Evolutionary conservation across 176 grass and related monocot species (phyloP).

Genomic region (Aegilops tauschii): DNA sequence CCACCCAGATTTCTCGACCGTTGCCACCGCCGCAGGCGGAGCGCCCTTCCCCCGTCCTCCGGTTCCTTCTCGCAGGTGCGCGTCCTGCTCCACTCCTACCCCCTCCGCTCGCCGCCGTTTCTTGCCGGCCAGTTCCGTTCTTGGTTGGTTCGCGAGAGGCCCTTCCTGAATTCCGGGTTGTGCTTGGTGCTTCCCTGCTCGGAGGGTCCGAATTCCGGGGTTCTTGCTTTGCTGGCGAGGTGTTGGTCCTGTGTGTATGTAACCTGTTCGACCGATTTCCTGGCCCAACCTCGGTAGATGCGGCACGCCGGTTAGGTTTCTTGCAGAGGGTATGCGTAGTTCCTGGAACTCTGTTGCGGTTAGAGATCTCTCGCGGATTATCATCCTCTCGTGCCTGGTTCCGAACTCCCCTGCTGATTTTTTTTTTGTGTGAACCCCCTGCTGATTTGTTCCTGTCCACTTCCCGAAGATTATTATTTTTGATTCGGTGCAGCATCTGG

Average conservation of each 20-base stretch:
- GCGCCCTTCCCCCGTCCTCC: no score
- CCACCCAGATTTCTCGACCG: background rate
- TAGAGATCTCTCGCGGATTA: no score
- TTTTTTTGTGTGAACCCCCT: no score
- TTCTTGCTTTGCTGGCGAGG: background rate
- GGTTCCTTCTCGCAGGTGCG: no score
- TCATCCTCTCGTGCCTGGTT: background rate
- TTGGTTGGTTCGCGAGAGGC: background rate
- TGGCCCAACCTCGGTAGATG: background rate
- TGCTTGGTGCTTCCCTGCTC: no score
- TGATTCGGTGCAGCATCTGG: background rate
- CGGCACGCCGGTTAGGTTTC: background rate
- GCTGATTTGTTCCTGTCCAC: background rate
- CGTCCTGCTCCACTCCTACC: background rate
- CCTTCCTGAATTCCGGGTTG: background rate
- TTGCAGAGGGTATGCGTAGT: background rate
- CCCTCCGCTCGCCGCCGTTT: background rate
- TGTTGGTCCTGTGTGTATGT: background rate
- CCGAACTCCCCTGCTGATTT: background rate
- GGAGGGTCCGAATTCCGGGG: background rate
- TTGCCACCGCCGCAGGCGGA: background rate
- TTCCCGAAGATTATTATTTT: background rate
- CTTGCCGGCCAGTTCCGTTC: background rate
- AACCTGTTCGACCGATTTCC: constrained; percentile 24
- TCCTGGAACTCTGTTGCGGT: background rate